Base-by-base conservation (phyloP, 2,329 filamentous ascomycete species). In the Penicillium sp. region DNA sequence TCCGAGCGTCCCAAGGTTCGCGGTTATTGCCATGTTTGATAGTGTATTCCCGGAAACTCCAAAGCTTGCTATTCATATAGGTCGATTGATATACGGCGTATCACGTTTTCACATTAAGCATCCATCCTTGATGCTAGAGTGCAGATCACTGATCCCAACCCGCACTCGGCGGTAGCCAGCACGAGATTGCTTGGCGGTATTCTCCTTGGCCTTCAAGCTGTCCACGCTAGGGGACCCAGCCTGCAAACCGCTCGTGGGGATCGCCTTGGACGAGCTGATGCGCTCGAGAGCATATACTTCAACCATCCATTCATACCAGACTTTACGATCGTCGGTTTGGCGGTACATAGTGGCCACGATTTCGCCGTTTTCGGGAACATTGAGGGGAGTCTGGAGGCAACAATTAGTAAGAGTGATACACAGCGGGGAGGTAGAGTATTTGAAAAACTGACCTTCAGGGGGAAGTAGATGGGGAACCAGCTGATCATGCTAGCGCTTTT, bases 391-490 rank as follows among this genome's bases (percentile, higher is more conserved):
- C 92, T 96, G 62, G 47, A 13, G 27, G 10, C 16, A 39, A 9
- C 13, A 7, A 24, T 14, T n/a, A 2, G 43, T 55, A 5, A 55
- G 22, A 32, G 13, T 21, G 5, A 34, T 22, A 10, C 18, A 22
- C 43, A 8, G 3, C 24, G 8, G 16, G 31, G 22, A 34, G 5
- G 3, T 31, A 10, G 11, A 14, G 44, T 38, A 4, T 43, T 54
- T 9, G 9, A 21, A 45, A 47, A 52, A 42, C 83, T 68, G 79
- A 92, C 92, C 86, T 94, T 96, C 13, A 99, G 77, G 0, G 95
- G 94, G 70, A 99, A 99, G 77, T 93, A 97, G 29, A 99, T 97
- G 1, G 94, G 94, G 72, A 99, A 99, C 94, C 94, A 99, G 52
- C 91, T 96, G 60, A 97, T 96, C 95, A 99, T 99, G 66, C 95